Evolutionary conservation across 192 early-diverging fungal species (phyloP), one percentile per base, ranked within the genome.

Genomic region (Backusella macrospora): DNA sequence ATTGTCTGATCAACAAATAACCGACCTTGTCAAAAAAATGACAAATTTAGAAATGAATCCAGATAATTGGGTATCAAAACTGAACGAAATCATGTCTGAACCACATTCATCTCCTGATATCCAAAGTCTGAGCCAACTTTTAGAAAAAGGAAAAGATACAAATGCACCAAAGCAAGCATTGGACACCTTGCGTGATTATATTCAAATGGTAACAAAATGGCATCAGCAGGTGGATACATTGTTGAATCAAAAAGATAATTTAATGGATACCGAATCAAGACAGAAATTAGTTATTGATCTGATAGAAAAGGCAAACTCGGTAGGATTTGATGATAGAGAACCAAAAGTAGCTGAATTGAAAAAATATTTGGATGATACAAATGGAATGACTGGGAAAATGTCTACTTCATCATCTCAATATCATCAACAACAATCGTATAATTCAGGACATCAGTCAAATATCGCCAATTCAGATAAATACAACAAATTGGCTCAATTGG

Each of bases 331-430:
- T 13, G 67, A 59, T 26, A 76, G 76, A 42, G 80, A 81, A 16
- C 83, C 79, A 46, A 83, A 84, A 59, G 75, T 84, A 52, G 70
- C 52, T 15, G 77, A 77, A 45, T 75, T 86, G 52, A 72, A 83
- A 34, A 68, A 82, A 44, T 82, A 73, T 3, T 59, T 80, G 7
- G 75, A 78, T 23, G 55, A 55, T 8, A 48, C 79, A 1, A 44
- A 78, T 12, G 81, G 78, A 14, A 81, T 76, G 44, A 65, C 62
- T 5, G 65, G 34, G 43, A 80, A 82, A 34, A 29, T 46, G 6
- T 34, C 29, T 34, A 68, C 26, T 18, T 9, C 13, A 13, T 9
- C 52, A 23, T 10, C 18, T 3, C 4, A 9, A 4, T 59, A 59
- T 26, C 52, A 59, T 26, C 52, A 59, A 59, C 29, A 34, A 34